Evolutionary conservation across 2,329 filamentous ascomycete genomes (phyloP).

Genomic region (Fusarium sp.): DNA sequence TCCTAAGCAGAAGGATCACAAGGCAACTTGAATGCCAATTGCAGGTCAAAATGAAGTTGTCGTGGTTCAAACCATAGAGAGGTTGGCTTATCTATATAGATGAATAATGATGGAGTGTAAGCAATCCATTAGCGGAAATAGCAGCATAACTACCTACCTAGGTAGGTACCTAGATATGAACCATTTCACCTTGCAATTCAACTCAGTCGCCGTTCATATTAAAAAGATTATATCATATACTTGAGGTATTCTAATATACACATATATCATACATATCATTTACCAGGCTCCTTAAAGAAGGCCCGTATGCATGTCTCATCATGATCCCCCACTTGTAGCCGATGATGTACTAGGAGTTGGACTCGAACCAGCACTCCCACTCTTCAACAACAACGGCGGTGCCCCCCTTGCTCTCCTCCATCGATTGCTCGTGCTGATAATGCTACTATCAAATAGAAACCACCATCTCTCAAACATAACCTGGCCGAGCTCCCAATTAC

Average conservation of each 20-base stretch:
- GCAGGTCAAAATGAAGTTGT: too few relatives aligned
- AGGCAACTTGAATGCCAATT: too few relatives aligned
- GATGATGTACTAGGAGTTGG: slow-evolving; percentile 5
- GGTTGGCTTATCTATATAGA: neutral
- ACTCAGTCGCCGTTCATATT: neutral
- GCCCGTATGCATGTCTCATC: neutral
- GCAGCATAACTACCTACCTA: too few relatives aligned
- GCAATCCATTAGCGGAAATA: neutral
- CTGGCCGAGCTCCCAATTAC: slow-evolving; percentile 68
- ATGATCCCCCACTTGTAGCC: neutral
- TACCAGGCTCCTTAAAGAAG: neutral
- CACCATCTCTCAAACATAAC: slow-evolving; percentile 69
- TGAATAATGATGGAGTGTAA: neutral
- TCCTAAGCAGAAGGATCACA: neutral
- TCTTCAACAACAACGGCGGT: slow-evolving; percentile 42
- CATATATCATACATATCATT: neutral
- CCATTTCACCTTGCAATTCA: neutral
- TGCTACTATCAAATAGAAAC: slow-evolving; percentile 66
- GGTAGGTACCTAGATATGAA: neutral
- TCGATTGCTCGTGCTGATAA: slow-evolving; percentile 65
- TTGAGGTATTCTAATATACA: neutral
- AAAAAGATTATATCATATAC: neutral
- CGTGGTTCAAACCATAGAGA: neutral
- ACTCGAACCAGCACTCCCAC: neutral
- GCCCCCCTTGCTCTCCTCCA: slow-evolving; percentile 61